A percentile compares a stretch with the other conserved stretches of the same genome.
Evolutionary conservation across 306 rosid species (phyloP).

Genomic region (Vigna radiata): DNA sequence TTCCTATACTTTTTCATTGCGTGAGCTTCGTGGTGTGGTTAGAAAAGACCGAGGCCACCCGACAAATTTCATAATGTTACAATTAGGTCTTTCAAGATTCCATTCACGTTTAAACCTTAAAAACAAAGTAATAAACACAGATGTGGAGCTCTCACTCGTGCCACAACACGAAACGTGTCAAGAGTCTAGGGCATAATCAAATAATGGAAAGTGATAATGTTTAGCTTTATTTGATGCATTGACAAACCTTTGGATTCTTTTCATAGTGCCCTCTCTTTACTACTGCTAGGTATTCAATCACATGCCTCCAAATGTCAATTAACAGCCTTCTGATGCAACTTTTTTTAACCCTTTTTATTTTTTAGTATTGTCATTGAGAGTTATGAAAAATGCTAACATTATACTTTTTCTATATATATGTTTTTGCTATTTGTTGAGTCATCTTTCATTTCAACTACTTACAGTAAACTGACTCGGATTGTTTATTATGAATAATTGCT

Average conservation of each 20-base stretch:
- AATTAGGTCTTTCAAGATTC: slow-evolving; percentile 46
- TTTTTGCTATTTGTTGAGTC: background rate
- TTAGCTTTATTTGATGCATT: background rate
- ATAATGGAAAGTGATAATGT: background rate
- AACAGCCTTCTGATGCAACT: background rate
- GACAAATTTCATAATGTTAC: slow-evolving; percentile 51
- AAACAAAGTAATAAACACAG: background rate
- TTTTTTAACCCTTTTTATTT: background rate
- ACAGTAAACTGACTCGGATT: background rate
- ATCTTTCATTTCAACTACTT: background rate
- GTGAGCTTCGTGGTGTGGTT: slow-evolving; percentile 29
- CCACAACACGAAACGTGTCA: slow-evolving; percentile 46
- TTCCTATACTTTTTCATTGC: background rate
- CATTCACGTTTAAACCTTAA: slow-evolving; percentile 48
- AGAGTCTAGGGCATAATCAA: slow-evolving; percentile 38
- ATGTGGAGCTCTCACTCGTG: slow-evolving; percentile 4
- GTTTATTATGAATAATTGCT: background rate
- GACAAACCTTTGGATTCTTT: background rate
- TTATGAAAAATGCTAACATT: background rate
- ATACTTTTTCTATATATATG: background rate
- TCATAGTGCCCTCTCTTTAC: background rate
- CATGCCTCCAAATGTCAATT: background rate
- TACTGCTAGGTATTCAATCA: background rate
- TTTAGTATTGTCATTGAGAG: background rate
- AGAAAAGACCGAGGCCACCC: slow-evolving; percentile 18